Evolutionary conservation across 2,329 filamentous ascomycete genomes (phyloP).

Genomic region (Sphaerostilbella broomeana): DNA sequence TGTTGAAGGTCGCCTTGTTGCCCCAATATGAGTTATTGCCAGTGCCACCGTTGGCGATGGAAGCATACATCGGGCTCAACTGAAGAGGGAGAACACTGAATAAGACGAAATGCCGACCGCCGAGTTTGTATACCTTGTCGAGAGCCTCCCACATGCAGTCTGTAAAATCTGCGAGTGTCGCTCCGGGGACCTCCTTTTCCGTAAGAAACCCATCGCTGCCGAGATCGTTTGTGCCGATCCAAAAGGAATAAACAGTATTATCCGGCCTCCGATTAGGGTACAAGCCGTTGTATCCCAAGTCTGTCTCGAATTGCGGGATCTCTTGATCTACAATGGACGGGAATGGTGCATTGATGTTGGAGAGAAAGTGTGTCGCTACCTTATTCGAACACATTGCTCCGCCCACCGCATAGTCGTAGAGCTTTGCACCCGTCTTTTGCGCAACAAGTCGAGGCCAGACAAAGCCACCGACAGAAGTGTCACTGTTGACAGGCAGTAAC

Average conservation of each 20-base stretch:
- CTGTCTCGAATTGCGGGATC: slow-evolving; percentile 49
- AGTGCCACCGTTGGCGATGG: slow-evolving; percentile 5
- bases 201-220: slow-evolving; percentile 59
- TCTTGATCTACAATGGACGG: slow-evolving; percentile 53
- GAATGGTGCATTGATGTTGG: slow-evolving; percentile 44
- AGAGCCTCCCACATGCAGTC: slow-evolving; percentile 62
- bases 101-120: slow-evolving; percentile 64
- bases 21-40: slow-evolving; percentile 36
- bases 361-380: slow-evolving; percentile 32
- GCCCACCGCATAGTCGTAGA: slow-evolving; percentile 64
- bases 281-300: slow-evolving; percentile 31
- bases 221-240: slow-evolving; percentile 79
- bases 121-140: slow-evolving; percentile 56
- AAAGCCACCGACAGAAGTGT: slow-evolving; percentile 58
- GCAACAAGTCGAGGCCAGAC: slow-evolving; percentile 64
- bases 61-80: slow-evolving; percentile 57
- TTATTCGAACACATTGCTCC: slow-evolving; percentile 68
- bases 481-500: slow-evolving; percentile 38
- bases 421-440: slow-evolving; percentile 48
- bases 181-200: slow-evolving; percentile 53
- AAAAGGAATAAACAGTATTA: slow-evolving; percentile 67
- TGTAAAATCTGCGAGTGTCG: slow-evolving; percentile 57
- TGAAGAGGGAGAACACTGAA: slow-evolving; percentile 64
- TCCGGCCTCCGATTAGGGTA: slow-evolving; percentile 40
- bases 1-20: slow-evolving; percentile 40